These are phyloP conservation scores for Salix brachista DNA, from an alignment of 345 rosid genomes.

Conservation along the genomic window DNA sequence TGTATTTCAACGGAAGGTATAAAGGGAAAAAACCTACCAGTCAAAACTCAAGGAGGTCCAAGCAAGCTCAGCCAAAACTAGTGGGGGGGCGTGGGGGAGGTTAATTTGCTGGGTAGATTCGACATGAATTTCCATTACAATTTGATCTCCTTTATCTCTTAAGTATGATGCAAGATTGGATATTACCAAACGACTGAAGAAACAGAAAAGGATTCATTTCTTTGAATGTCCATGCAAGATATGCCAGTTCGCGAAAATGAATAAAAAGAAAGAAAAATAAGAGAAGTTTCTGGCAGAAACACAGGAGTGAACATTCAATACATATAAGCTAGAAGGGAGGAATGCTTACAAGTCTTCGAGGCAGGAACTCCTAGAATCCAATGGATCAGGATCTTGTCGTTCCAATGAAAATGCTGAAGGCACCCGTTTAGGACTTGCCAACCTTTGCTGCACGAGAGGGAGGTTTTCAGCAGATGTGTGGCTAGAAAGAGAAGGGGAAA, in stretches of 20 bases:
- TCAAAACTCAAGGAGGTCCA: conserved; percentile 12
- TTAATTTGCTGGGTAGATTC: not conserved
- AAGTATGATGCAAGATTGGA: not conserved
- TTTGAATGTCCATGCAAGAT: not conserved
- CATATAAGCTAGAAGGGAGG: not conserved
- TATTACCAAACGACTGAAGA: not conserved
- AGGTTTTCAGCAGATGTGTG: conserved; percentile 34
- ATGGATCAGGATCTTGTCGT: conserved; percentile 2
- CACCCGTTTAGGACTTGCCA: conserved; percentile 4
- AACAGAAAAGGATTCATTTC: conserved; percentile 3
- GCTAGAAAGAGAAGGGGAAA: conserved; percentile 33
- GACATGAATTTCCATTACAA: not conserved
- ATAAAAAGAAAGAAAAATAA: not conserved
- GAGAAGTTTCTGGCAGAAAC: not conserved
- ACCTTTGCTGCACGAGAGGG: conserved; percentile 31
- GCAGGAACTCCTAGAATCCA: conserved; percentile 27
- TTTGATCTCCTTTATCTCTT: not conserved
- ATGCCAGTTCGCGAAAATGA: not conserved
- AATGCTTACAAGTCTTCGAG: conserved; percentile 45
- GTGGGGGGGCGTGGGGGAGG: not conserved
- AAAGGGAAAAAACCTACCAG: conserved; percentile 11
- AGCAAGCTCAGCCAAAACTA: not conserved
- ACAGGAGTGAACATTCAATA: not conserved
- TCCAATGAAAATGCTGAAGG: conserved; percentile 43
- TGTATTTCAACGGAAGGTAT: not conserved